Conservation (phyloP, 2,329 filamentous ascomycete species). For the Phialocephala subalpina region DNA sequence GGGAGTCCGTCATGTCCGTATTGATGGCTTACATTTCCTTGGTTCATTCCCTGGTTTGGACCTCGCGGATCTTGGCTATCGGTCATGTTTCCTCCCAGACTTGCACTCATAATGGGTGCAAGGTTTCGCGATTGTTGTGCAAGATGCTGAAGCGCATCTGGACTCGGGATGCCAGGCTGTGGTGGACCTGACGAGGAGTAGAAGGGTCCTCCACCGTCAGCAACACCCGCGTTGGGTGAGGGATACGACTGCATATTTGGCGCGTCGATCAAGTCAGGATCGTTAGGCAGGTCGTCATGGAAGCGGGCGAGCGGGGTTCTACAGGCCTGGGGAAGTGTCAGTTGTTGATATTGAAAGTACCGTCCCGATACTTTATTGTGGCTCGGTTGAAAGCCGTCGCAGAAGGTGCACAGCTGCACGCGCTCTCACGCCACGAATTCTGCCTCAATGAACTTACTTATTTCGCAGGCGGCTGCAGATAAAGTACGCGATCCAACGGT, state of each 20-base stretch:
- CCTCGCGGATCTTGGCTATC: conserved; percentile 46
- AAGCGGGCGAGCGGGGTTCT: conserved; percentile 28
- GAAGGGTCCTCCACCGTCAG: conserved; percentile 40
- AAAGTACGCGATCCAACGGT: conserved; percentile 29
- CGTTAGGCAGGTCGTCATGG: conserved; percentile 32
- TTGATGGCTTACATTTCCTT: conserved; percentile 47
- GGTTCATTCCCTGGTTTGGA: conserved; percentile 43
- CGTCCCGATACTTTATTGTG: conserved; percentile 21
- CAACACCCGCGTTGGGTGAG: conserved; percentile 39
- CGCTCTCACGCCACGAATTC: conserved; percentile 30
- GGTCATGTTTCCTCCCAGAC: conserved; percentile 47
- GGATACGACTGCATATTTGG: conserved; percentile 43
- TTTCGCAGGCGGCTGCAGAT: conserved; percentile 14
- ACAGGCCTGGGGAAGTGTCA: conserved; percentile 31
- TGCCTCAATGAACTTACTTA: conserved; percentile 38
- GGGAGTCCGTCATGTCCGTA: conserved; percentile 43
- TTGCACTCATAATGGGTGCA: conserved; percentile 50
- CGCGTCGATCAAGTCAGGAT: conserved; percentile 37
- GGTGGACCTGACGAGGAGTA: conserved; percentile 40
- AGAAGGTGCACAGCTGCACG: conserved; percentile 18
- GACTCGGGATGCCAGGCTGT: conserved; percentile 38
- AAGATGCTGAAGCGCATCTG: conserved; percentile 54
- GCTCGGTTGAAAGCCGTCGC: conserved; percentile 26
- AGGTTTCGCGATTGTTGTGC: conserved; percentile 55
- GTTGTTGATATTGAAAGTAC: conserved; percentile 34